phyloP scores from a whole-genome alignment of 83 land plant species.

The Thuja plicata region DNA sequence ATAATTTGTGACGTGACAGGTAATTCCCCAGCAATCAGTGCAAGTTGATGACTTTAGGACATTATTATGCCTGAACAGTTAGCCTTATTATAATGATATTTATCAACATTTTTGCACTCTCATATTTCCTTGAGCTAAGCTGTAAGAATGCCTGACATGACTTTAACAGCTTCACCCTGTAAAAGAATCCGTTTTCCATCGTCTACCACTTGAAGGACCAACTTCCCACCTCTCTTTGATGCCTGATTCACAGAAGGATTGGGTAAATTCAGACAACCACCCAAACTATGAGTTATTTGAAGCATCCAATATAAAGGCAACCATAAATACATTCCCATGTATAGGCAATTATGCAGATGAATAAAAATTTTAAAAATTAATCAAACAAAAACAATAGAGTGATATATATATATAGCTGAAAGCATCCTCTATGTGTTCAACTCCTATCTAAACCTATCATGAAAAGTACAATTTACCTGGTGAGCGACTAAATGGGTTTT shows the following conservation, averaged over 20 bases:
- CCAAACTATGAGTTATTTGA: neutral
- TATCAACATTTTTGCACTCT: neutral
- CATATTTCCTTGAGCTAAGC: neutral
- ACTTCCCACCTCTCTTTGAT: slow-evolving; percentile 63
- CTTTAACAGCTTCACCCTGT: slow-evolving; percentile 62
- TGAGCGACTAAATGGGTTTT: slow-evolving; percentile 57
- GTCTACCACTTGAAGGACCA: slow-evolving; percentile 46
- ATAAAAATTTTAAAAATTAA: neutral
- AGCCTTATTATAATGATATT: neutral
- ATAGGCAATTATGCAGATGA: neutral
- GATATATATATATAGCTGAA: neutral
- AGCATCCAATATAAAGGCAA: neutral
- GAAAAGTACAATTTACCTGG: slow-evolving; percentile 26
- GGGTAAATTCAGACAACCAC: neutral
- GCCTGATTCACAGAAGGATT: slow-evolving; percentile 38
- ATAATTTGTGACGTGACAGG: neutral
- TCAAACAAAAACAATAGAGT: slow-evolving; percentile 5
- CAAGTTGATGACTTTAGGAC: neutral
- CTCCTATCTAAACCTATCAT: neutral
- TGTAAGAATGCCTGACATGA: slow-evolving; percentile 49
- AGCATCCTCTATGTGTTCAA: neutral
- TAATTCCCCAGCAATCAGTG: neutral
- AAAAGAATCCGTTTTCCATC: slow-evolving; percentile 48
- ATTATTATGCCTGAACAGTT: neutral
- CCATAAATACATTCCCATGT: neutral